phyloP scores from a whole-genome alignment of 169 alveolate species.

The Plasmodium vinckei region DNA sequence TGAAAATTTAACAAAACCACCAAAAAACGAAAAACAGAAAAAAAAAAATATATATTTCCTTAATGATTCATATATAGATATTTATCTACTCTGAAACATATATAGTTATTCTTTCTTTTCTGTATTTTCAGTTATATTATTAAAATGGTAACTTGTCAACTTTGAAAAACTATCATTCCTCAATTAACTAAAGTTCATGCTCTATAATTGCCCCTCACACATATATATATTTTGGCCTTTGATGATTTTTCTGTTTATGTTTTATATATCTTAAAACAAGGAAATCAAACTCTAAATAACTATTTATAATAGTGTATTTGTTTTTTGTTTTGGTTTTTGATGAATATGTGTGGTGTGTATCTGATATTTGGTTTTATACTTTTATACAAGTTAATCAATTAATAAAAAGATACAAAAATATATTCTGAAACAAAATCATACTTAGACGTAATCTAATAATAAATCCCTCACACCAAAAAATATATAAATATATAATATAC shows the following conservation, averaged over 20 bases:
- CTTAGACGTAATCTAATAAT: conserved; percentile 37
- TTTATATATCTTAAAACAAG: background rate
- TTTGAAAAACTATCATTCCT: conserved; percentile 51
- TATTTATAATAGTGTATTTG: too few relatives aligned
- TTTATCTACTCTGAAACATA: conserved; percentile 13
- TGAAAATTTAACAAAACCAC: conserved; percentile 32
- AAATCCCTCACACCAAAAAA: background rate
- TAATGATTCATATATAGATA: conserved; percentile 63
- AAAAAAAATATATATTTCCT: background rate
- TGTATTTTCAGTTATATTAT: conserved; percentile 14
- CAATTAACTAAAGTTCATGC: conserved; percentile 15
- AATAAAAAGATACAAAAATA: conserved; percentile 5
- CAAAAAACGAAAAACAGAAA: conserved; percentile 52
- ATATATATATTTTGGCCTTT: background rate
- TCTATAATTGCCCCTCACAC: conserved; percentile 17
- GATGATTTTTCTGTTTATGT: background rate
- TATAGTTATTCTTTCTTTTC: conserved; percentile 13
- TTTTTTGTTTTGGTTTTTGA: too few relatives aligned
- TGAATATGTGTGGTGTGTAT: too few relatives aligned
- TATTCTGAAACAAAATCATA: conserved; percentile 24
- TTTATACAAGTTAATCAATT: background rate
- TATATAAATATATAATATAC: conserved; percentile 9
- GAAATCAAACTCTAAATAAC: too few relatives aligned
- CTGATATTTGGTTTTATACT: background rate
- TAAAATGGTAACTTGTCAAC: conserved; percentile 21